Conservation (phyloP, 768 basidiomycete genomes). For the Boletus pseudopeckii region DNA sequence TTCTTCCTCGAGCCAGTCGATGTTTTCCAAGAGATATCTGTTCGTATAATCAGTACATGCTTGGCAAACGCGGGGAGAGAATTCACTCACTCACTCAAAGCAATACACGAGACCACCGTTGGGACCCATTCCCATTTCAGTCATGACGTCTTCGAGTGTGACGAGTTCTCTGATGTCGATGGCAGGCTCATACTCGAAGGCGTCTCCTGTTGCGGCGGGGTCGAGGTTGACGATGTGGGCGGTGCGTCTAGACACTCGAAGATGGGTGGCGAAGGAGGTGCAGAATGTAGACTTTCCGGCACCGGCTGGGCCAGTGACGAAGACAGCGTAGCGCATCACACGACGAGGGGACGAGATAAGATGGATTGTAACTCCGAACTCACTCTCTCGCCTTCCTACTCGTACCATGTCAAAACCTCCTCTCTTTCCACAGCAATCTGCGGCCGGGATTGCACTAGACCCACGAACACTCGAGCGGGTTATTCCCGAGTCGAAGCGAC, state of each 20-base stretch:
- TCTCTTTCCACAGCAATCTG: slow-evolving; percentile 64
- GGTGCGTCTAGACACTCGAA: slow-evolving; percentile 73
- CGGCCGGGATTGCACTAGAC: slow-evolving; percentile 80
- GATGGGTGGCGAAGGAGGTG: slow-evolving; percentile 82
- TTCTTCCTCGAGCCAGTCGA: slow-evolving; percentile 98
- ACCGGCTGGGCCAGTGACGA: slow-evolving; percentile 94
- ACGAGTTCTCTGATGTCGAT: slow-evolving; percentile 95
- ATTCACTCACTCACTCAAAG: slow-evolving; percentile 89
- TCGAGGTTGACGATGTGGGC: slow-evolving; percentile 97
- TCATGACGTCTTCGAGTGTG: slow-evolving; percentile 93
- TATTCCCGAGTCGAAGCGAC: slow-evolving; percentile 76
- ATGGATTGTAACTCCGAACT: slow-evolving; percentile 32
- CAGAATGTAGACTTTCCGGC: slow-evolving; percentile 98
- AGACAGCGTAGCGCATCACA: slow-evolving; percentile 81
- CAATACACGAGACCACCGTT: slow-evolving; percentile 98
- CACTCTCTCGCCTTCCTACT: background rate
- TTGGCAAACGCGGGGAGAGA: background rate
- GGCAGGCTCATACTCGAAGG: slow-evolving; percentile 88
- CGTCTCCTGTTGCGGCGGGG: slow-evolving; percentile 82
- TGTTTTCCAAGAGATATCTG: slow-evolving; percentile 94
- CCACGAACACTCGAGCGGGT: slow-evolving; percentile 85
- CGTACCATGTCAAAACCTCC: slow-evolving; percentile 70
- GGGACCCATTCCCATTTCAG: slow-evolving; percentile 90
- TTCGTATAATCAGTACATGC: background rate
- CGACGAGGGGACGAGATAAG: slow-evolving; percentile 11